Base-by-base conservation (phyloP, 495 filamentous ascomycete genomes). In the Aspergillus panamensis region DNA sequence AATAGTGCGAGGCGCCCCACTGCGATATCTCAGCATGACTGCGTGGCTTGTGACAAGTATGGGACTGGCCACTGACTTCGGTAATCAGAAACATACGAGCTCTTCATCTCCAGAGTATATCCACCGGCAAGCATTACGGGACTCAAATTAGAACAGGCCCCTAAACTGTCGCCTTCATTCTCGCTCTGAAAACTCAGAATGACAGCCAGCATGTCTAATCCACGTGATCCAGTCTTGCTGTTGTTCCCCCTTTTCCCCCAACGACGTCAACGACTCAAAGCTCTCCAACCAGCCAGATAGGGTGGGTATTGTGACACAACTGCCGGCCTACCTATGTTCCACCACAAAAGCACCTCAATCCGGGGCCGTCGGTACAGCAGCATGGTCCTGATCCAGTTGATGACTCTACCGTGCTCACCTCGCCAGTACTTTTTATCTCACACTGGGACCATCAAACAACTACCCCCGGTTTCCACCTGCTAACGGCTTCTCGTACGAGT, bases 31-130 rank as follows among this genome's bases (percentile, higher is more conserved):
- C 42, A 45, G 42, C n/a, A 17, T 45, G 42, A 20, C 16, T 45
- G 19, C 42, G 42, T 19, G 42, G 42, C 30, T 57, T 49, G 14
- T 49, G 47, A 49, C 21, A 16, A 57, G 25, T 48, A 33, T 8
- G 40, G 52, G 31, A 45, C 8, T 44, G 25, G 29, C 33, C 13
- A 42, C 35, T 13, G 25, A 43, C 16, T 10, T 29, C 3, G 51
- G 21, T 7, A 42, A 43, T n/a, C 35, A 12, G 35, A 10, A 39
- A 39, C 35, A n/a, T 39, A 6, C 35, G 2, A 25, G 25, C 25
- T 25, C 2, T 25, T 25, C 25, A 25, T 25, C 25, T 25, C 25
- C 5, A 5, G 25, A 25, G 25, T 25, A 25, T 25, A 25, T 25
- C 25, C 25, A 25, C 25, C 25, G 25, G 5, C 25, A 25, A 25